Base-by-base conservation (phyloP, 176 grass and related monocot species). In the Urochloa ruziziensis region DNA sequence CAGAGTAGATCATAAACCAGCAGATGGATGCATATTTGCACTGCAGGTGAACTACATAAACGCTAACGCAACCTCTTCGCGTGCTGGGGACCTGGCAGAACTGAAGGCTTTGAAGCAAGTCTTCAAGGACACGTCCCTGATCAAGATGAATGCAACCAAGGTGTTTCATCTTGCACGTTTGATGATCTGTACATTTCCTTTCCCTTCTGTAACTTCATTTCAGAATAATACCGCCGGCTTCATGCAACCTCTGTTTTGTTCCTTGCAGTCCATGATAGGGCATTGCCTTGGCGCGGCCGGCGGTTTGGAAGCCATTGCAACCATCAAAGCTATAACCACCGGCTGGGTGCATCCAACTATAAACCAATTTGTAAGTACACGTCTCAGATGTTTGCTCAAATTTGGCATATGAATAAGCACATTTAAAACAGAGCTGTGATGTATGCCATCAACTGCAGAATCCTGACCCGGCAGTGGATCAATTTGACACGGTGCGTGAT, bases 101-200 rank as follows among this genome's bases (percentile, higher is more conserved):
- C 25, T 87, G 24, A 79, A 85, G 23, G 89, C 89, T 4, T 40
- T 89, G 40, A 89, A 75, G 44, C 48, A 85, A 37, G 71, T 91
- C 27, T 89, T 94, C 83, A 86, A 77, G 80, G 53, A 78, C 66
- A 33, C 86, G 32, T 80, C 62, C 0, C 29, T 58, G 30, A 94
- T 91, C 19, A 94, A 91, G 44, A 58, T 89, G 15, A 94, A 89
- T 19, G 86, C 88, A 37, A 94, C 92, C 40, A 94, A 94, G 86
- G 92, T 84, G n/a, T n/a, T n/a, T n/a, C n/a, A n/a, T n/a, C n/a
- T n/a, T n/a, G n/a, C n/a, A n/a, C n/a, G n/a, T n/a, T n/a, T n/a
- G n/a, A n/a, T n/a, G n/a, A 12, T 37, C 7, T 42, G 1, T 5
- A 10, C 23, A 57, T 57, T n/a, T 56, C 21, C 18, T 56, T 54